These are phyloP conservation scores for Pyrus communis DNA, from an alignment of 306 rosid species.

Conservation along the genomic window DNA sequence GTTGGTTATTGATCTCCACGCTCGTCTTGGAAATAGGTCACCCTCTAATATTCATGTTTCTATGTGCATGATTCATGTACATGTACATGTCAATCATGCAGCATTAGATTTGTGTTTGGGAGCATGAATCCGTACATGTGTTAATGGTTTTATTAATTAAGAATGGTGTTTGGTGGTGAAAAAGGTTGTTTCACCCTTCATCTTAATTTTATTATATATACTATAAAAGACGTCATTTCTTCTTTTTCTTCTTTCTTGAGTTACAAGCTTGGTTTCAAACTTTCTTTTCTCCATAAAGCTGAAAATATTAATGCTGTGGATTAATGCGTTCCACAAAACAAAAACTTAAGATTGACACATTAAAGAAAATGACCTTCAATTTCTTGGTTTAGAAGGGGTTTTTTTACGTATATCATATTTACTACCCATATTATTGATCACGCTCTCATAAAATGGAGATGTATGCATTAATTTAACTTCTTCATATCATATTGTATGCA, in stretches of 20 bases:
- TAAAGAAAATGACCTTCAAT: not conserved
- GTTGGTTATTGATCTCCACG: conserved; percentile 82
- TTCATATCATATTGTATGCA: not conserved
- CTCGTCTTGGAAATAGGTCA: conserved; percentile 88
- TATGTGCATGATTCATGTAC: not conserved
- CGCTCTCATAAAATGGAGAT: not conserved
- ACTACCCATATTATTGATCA: not conserved
- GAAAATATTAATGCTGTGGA: too few relatives aligned
- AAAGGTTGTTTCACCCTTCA: not conserved
- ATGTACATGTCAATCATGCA: not conserved
- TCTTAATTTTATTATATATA: not conserved
- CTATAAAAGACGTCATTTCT: not conserved
- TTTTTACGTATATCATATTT: not conserved
- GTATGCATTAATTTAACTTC: too few relatives aligned
- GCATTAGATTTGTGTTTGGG: not conserved
- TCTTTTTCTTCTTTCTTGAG: not conserved
- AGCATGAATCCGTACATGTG: not conserved
- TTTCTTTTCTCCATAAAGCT: not conserved
- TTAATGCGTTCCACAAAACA: conserved; percentile 3
- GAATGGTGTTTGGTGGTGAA: not conserved
- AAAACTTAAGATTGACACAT: conserved; percentile 22
- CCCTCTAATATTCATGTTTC: not conserved
- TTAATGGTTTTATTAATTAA: not conserved
- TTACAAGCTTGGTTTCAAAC: conserved; percentile 5
- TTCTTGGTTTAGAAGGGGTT: not conserved